phyloP scores from a whole-genome alignment of 2,329 filamentous ascomycete genomes.

The Hymenoscyphus repandus region DNA sequence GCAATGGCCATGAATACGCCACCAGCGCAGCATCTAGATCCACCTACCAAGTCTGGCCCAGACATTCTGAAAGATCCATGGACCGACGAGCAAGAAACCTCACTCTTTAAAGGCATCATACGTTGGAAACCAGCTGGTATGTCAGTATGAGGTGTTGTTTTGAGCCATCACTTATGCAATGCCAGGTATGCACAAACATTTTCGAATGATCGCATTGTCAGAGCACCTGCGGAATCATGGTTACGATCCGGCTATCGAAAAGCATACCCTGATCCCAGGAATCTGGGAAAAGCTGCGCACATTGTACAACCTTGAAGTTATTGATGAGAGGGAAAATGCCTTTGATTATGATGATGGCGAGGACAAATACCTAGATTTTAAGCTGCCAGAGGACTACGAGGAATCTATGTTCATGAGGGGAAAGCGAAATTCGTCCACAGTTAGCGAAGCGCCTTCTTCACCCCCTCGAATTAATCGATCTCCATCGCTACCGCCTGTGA shows the following conservation, averaged over 20 bases:
- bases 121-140: conserved; percentile 92
- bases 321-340: conserved; percentile 75
- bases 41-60: conserved; percentile 34
- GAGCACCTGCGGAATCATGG: conserved; percentile 76
- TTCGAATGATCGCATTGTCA: conserved; percentile 82
- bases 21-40: conserved; percentile 17
- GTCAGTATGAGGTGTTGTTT: conserved; percentile 12
- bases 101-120: conserved; percentile 87
- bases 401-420: conserved; percentile 28
- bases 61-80: conserved; percentile 65
- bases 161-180: conserved; percentile 10
- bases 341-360: conserved; percentile 42
- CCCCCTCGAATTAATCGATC: conserved; percentile 26
- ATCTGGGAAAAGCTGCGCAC: conserved; percentile 86
- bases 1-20: conserved; percentile 8
- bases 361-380: conserved; percentile 61
- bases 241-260: conserved; percentile 61
- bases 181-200: conserved; percentile 85
- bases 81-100: conserved; percentile 94
- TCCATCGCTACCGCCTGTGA: conserved; percentile 18
- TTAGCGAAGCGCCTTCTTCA: conserved; percentile 33
- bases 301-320: conserved; percentile 78
- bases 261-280: conserved; percentile 81
- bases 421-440: conserved; percentile 7
- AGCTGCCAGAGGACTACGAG: conserved; percentile 45